phyloP scores from a whole-genome alignment of 1,139 yeast genomes.

The Geotrichum australiense region DNA sequence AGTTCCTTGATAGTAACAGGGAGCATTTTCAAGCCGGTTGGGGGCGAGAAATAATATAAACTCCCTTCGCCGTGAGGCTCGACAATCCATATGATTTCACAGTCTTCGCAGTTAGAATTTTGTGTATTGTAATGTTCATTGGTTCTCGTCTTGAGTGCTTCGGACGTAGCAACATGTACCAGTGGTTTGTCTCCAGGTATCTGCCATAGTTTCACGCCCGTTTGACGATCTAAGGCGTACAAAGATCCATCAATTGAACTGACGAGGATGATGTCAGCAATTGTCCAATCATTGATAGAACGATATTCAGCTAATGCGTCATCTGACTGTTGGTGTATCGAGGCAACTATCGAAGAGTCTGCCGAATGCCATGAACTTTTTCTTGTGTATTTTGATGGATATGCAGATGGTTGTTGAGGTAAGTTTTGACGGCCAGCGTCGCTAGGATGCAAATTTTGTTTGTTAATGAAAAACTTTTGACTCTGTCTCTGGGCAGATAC shows the following conservation, averaged over 20 bases:
- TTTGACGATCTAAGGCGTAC: constrained; percentile 70
- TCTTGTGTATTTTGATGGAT: constrained; percentile 1
- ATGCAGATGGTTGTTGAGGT: constrained; percentile 6
- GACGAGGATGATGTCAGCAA: constrained; percentile 58
- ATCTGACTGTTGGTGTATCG: constrained; percentile 3
- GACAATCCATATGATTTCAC: constrained; percentile 61
- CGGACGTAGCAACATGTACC: constrained; percentile 27
- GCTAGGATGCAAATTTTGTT: constrained; percentile 8
- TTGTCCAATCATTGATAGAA: constrained; percentile 45
- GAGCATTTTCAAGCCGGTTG: constrained; percentile 66
- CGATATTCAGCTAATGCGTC: constrained; percentile 14
- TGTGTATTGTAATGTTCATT: constrained; percentile 2
- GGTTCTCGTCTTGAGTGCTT: constrained; percentile 7
- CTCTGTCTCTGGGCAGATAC: background rate
- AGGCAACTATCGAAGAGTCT: constrained; percentile 10
- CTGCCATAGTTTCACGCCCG: constrained; percentile 78
- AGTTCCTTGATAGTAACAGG: constrained; percentile 78
- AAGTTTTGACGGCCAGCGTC: constrained; percentile 12
- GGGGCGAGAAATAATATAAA: constrained; percentile 77
- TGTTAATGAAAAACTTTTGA: background rate
- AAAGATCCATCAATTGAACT: constrained; percentile 86
- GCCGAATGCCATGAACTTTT: constrained; percentile 1
- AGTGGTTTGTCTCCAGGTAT: constrained; percentile 43
- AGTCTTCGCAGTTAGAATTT: constrained; percentile 27
- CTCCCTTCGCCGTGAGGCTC: constrained; percentile 88